Base-by-base conservation (phyloP, 2,329 filamentous ascomycete genomes). In the Alternaria sp. region DNA sequence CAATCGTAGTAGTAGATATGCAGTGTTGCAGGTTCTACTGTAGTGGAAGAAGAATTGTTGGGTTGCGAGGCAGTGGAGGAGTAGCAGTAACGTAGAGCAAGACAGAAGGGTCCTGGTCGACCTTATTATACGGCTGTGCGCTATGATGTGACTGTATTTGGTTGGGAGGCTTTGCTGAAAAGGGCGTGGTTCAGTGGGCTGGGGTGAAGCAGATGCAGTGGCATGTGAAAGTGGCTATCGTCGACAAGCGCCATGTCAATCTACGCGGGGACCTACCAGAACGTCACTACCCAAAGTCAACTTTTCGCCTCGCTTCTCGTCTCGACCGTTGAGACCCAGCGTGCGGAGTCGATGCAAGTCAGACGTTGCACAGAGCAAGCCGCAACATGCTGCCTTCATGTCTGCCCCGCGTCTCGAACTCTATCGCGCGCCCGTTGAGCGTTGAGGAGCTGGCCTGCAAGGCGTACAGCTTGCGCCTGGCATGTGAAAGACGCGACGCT, bases 121-220 rank as follows among this genome's bases (percentile, higher is more conserved):
- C 58, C 71, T 71, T 71, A 71, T 74, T 74, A 74, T 74, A 74
- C 66, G 66, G 64, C 64, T 54, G 68, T 67, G 44, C 56, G 50
- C 60, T 63, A 63, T 60, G 60, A 60, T 60, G 65, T 67, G 58
- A 64, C 66, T 62, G 69, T 69, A 58, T 63, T 58, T 65, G 60
- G 56, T 55, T 64, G 64, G 61, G 60, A 53, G 11, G 21, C 61
- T 56, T 44, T 50, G 68, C 71, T 73, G 63, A 73, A 71, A 71
- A 66, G 67, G 70, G 71, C 65, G 66, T 65, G 65, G 67, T 60
- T 57, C 28, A 25, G 57, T 63, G 57, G 55, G 53, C 33, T 37
- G 55, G 60, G 21, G 41, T 44, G 55, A 51, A 47, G 15, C 18
- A 21, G 21, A 53, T 26, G 61, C 63, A 67, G 60, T 72, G 33